Evolutionary conservation across 768 basidiomycete species (phyloP), one percentile per base, ranked within the genome.

Genomic region (Mycena leptocephala): DNA sequence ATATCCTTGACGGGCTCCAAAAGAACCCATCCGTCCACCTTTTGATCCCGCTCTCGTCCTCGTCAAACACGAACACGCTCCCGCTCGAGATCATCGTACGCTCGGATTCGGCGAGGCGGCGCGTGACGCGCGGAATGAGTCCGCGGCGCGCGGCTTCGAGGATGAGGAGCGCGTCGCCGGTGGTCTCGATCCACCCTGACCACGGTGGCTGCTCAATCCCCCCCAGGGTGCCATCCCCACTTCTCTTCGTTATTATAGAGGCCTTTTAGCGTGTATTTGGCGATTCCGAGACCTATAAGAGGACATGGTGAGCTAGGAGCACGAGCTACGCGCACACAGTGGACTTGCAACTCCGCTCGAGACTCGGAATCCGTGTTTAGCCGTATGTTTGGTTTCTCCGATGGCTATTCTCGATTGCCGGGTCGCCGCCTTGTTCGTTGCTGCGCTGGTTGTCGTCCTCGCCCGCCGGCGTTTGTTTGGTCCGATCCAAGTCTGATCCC

Each of bases 11-110:
- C 0, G 97, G 97, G 79, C 94, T 95, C 97, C 97, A 98, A 83
- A 95, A 95, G 83, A 95, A 94, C n/a, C 97, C 97, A 85, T 99
- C 97, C 2, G 97, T 99, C 96, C 97, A 98, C 55, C 97, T 91
- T 87, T 97, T 98, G 87, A 99, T 99, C 32, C 97, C 97, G 81
- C 95, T 96, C 86, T 98, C 97, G 80, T 96, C 95, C 87, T 98
- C 97, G 84, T 99, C 96, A 82, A 98, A 99, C 78, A 98, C 97
- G 80, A 99, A 99, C 14, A 99, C 96, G 9, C 95, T 95, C 71
- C 97, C 97, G 8, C 94, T 95, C 22, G 93, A 93, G 83, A 99
- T 97, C 94, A 98, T 96, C 81, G 93, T 94, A 72, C 96, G 92
- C 84, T 99, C 97, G 37, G 95, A 91, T 83, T 98, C 97, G 76